phyloP scores from a whole-genome alignment of 1,284 basidiomycete species.

The Papiliotrema laurentii region DNA sequence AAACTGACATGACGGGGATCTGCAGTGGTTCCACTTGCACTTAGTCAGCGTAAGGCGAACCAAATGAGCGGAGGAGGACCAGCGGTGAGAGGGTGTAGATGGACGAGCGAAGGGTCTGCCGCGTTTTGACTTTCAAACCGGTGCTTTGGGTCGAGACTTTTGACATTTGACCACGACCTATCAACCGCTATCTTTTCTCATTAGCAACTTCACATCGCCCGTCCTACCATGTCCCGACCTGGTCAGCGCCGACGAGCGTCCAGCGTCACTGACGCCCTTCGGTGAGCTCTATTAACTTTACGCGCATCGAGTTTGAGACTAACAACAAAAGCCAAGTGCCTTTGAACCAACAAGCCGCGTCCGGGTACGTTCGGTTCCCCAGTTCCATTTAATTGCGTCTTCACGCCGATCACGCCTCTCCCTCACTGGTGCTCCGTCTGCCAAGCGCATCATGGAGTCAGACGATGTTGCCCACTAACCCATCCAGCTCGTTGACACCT shows the following conservation, averaged over 20 bases:
- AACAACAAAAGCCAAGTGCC: slow-evolving; percentile 33
- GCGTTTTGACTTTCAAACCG: not conserved
- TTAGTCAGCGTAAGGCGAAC: too few species aligned
- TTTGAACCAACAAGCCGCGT: slow-evolving; percentile 20
- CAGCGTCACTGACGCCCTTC: slow-evolving; percentile 36
- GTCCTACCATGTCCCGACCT: not conserved
- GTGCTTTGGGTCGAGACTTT: not conserved
- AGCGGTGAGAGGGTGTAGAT: not conserved
- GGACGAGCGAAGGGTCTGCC: not conserved
- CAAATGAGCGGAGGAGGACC: not conserved
- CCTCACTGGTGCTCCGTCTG: too few species aligned
- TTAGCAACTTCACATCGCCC: not conserved
- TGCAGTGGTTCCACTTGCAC: too few species aligned
- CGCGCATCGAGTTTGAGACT: not conserved
- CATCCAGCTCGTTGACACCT: not conserved
- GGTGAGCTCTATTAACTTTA: slow-evolving; percentile 14
- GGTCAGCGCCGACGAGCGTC: slow-evolving; percentile 27
- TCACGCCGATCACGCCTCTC: too few species aligned
- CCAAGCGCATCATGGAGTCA: too few species aligned
- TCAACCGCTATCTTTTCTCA: not conserved
- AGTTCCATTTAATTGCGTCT: too few species aligned
- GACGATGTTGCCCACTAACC: too few species aligned
- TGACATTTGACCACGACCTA: not conserved
- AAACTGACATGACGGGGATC: too few species aligned
- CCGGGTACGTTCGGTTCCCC: not conserved